Evolutionary conservation across 1,139 yeast genomes (phyloP).

Genomic region (Geotrichum macrosporum): DNA sequence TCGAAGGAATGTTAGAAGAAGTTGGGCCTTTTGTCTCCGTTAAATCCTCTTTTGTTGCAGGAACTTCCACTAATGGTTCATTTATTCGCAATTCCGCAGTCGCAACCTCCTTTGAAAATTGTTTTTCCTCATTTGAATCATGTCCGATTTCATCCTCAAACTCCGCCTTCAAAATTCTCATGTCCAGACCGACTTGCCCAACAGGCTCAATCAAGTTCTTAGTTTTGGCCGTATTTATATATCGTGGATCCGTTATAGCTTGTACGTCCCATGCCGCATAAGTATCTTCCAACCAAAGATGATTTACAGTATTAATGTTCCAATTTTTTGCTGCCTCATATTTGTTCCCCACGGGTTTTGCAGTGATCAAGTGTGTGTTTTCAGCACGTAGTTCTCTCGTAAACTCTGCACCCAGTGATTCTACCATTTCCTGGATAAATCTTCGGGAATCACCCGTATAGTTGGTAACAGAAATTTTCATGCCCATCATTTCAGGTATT

Average conservation of each 20-base stretch:
- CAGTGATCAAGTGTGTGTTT: conserved; percentile 56
- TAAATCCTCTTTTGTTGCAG: too few relatives aligned
- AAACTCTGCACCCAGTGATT: conserved; percentile 69
- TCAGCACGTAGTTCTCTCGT: conserved; percentile 27
- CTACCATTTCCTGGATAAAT: conserved; percentile 60
- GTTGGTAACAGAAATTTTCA: conserved; percentile 65
- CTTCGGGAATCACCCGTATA: conserved; percentile 79
- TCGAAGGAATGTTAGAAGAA: neutral
- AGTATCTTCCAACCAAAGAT: conserved; percentile 83
- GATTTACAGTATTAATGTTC: conserved; percentile 63
- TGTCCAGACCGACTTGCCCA: too few relatives aligned
- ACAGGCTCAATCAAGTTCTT: neutral
- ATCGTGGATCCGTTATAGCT: conserved; percentile 46
- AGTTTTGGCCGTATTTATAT: conserved; percentile 43
- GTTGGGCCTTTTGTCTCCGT: too few relatives aligned
- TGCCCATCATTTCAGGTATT: conserved; percentile 49
- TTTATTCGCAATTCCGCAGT: too few relatives aligned
- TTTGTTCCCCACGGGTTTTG: conserved; percentile 65
- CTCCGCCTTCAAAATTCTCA: too few relatives aligned
- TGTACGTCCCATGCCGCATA: conserved; percentile 56
- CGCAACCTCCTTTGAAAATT: neutral
- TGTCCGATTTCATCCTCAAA: too few relatives aligned
- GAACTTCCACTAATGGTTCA: too few relatives aligned
- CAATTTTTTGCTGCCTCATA: conserved; percentile 65
- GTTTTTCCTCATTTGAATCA: neutral